Conservation (phyloP, 352 stramenopile genomes). For the Pythium aquatile region DNA sequence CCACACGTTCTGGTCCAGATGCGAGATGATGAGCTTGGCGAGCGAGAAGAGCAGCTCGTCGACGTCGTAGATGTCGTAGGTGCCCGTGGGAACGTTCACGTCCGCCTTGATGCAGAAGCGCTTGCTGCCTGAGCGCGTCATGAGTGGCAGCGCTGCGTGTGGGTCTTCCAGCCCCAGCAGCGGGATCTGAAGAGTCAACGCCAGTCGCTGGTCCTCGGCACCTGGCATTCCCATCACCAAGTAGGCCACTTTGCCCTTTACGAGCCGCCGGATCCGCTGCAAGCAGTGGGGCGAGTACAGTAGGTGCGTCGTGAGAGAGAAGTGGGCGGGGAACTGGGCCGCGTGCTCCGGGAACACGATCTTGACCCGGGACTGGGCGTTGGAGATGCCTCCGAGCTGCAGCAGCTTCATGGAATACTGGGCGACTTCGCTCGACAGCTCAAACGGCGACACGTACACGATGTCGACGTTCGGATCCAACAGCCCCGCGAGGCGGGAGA, state of each 20-base stretch:
- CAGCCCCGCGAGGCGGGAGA: constrained; percentile 67
- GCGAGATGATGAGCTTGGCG: constrained; percentile 81
- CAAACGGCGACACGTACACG: constrained; percentile 86
- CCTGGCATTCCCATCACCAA: constrained; percentile 74
- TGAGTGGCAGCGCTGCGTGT: constrained; percentile 41
- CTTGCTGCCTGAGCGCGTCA: constrained; percentile 81
- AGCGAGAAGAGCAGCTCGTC: constrained; percentile 83
- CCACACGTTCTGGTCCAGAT: constrained; percentile 80
- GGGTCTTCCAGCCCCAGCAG: constrained; percentile 63
- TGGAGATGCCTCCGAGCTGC: constrained; percentile 64
- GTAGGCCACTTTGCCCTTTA: constrained; percentile 65
- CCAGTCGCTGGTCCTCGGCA: constrained; percentile 77
- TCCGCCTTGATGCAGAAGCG: constrained; percentile 79
- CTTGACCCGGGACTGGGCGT: constrained; percentile 66
- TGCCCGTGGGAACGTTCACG: constrained; percentile 83
- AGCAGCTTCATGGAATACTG: constrained; percentile 87
- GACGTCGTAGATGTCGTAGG: constrained; percentile 89
- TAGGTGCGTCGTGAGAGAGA: constrained; percentile 76
- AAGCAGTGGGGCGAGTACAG: constrained; percentile 86
- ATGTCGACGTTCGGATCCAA: constrained; percentile 79
- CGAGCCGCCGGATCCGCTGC: constrained; percentile 55
- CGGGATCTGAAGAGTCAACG: constrained; percentile 70
- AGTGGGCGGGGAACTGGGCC: constrained; percentile 72
- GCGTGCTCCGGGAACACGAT: constrained; percentile 85
- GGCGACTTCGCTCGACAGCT: constrained; percentile 67